phyloP scores from a whole-genome alignment of 2,329 filamentous ascomycete genomes.

The Tolypocladium capitatum region DNA sequence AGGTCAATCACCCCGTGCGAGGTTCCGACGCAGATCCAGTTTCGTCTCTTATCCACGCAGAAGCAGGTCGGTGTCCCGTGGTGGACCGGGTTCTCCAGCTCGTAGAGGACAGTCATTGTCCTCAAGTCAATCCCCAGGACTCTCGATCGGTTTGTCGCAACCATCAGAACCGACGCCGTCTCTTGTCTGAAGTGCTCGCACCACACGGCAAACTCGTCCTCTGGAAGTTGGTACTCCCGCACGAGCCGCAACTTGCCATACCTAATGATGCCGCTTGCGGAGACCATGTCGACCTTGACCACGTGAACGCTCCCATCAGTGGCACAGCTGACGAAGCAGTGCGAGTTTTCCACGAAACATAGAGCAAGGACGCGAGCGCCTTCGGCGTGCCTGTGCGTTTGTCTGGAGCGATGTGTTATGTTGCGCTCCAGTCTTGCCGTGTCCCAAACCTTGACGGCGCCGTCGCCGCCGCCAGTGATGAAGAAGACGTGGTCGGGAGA shows the following conservation, averaged over 20 bases:
- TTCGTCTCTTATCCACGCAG: conserved; percentile 69
- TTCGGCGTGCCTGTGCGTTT: conserved; percentile 64
- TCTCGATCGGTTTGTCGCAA: conserved; percentile 77
- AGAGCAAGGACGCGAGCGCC: conserved; percentile 66
- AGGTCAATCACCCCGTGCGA: conserved; percentile 85
- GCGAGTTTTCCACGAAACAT: conserved; percentile 86
- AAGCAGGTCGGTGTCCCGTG: conserved; percentile 89
- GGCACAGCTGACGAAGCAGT: conserved; percentile 84
- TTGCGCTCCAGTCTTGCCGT: conserved; percentile 81
- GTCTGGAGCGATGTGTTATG: conserved; percentile 72
- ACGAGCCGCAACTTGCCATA: conserved; percentile 69
- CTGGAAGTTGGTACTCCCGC: conserved; percentile 65
- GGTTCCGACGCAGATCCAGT: conserved; percentile 86
- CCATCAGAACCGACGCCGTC: conserved; percentile 63
- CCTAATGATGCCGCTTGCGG: conserved; percentile 40
- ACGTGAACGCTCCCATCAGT: conserved; percentile 84
- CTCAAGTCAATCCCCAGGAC: conserved; percentile 77
- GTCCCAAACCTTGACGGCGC: conserved; percentile 88
- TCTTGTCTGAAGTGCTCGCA: conserved; percentile 84
- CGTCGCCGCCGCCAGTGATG: conserved; percentile 83
- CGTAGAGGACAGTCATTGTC: conserved; percentile 71
- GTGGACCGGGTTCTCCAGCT: conserved; percentile 74
- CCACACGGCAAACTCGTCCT: conserved; percentile 72
- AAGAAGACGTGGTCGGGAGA: conserved; percentile 92
- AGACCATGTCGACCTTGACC: conserved; percentile 56